phyloP scores from a whole-genome alignment of 2,329 filamentous ascomycete species.

The Paraphoma sp. region DNA sequence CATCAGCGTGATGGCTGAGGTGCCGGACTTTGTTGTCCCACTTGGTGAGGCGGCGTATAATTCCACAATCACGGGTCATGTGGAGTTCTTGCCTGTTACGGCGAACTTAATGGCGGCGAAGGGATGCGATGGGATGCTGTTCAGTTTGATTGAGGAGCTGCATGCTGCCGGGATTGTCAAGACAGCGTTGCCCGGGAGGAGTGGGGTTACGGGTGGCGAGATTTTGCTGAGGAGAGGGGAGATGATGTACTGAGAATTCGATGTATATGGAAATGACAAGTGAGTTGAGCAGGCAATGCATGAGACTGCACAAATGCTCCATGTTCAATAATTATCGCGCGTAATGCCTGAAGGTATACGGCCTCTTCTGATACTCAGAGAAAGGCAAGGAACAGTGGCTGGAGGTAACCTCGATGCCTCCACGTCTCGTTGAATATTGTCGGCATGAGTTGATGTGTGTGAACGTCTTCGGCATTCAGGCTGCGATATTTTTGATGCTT shows the following conservation, averaged over 20 bases:
- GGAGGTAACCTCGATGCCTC: no score
- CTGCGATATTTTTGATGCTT: no score
- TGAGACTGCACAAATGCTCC: neutral
- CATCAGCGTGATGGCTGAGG: constrained; percentile 57
- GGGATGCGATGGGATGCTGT: constrained; percentile 67
- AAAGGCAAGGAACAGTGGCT: no score
- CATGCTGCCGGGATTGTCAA: constrained; percentile 57
- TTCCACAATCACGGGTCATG: constrained; percentile 56
- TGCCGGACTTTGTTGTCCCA: constrained; percentile 56
- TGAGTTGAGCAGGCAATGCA: neutral
- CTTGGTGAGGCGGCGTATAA: constrained; percentile 54
- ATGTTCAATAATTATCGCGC: neutral
- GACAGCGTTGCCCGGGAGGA: constrained; percentile 53
- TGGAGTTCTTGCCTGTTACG: constrained; percentile 63
- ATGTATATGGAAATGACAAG: neutral
- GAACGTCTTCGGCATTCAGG: no score
- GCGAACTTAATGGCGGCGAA: constrained; percentile 64
- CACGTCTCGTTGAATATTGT: no score
- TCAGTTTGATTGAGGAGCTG: constrained; percentile 60
- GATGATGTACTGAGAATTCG: constrained; percentile 15
- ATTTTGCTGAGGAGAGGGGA: constrained; percentile 43
- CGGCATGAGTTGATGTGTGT: no score
- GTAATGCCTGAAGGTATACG: neutral
- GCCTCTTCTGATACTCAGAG: no score
- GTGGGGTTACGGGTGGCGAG: constrained; percentile 50